Evolutionary conservation across 495 filamentous ascomycete species (phyloP), one percentile per base, ranked within the genome.

Genomic region (Aspergillus biplanus): DNA sequence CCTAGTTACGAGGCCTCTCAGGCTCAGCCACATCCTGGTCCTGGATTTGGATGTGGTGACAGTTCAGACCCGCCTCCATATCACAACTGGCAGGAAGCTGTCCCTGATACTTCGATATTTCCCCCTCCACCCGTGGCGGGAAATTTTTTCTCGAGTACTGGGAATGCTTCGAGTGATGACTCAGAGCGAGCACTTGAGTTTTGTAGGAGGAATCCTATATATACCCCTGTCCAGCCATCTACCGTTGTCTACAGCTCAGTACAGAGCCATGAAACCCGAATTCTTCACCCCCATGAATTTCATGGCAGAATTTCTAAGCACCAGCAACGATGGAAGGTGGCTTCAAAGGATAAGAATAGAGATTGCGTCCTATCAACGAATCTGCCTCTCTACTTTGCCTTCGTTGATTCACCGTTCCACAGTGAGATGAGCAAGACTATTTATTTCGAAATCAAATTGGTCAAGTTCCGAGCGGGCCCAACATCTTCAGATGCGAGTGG

Each of bases 61-160:
- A 15, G 52, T 12, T 56, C 66, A 4, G 70, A 83, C 1, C 84
- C 85, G 6, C 85, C 87, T 33, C 79, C 83, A 32, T 85, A 89
- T 67, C 90, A 96, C 70, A 90, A 93, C 79, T 96, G 92, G 92
- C 82, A 89, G 67, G 81, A 85, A 32, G 82, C 86, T 6, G 86
- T 96, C 11, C 91, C 90, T 4, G 92, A 97, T 72, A 95, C 85
- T 32, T 77, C 91, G 1, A 82, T 87, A 39, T 88, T 97, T 54
- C 92, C 92, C 0, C 94, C 94, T 2, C 92, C 94, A 0, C 93
- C 94, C 3, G 76, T 82, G 49, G 75, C 93, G 62, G 85, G 87
- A 42, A 85, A 88, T 67, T 84, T 89, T 50, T 71, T 65, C 46
- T 94, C 91, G 16, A 85, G 85, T 5, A 83, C 89, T 1, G 89